Evolutionary conservation across 2,329 filamentous ascomycete genomes (phyloP), one percentile per base, ranked within the genome.

Genomic region (Trichoderma koningii): DNA sequence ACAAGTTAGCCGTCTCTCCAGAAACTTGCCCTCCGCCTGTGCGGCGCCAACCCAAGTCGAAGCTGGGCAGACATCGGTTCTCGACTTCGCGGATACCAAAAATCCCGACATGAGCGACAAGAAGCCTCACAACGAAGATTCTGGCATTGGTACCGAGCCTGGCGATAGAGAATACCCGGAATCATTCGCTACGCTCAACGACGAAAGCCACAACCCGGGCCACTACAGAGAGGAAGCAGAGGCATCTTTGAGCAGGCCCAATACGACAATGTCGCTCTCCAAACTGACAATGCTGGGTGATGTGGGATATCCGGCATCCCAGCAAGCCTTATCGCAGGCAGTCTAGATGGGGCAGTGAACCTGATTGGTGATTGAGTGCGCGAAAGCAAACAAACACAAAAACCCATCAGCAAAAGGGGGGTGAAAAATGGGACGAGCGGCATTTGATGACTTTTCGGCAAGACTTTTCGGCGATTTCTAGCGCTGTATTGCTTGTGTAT

Each of bases 241-340:
- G 10, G 70, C 75, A 21, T 76, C 74, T 52, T 75, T 76, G 57
- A 83, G 83, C 67, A 85, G 79, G 72, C 85, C 87, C 1, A 85
- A 85, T 23, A 84, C 85, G 68, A 89, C 86, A 50, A 80, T 92
- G 71, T 90, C 85, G 30, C 78, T 89, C 12, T 85, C 85, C 66
- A 85, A 86, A 71, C 74, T 88, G 69, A 88, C 85, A 1, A 76
- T 84, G 69, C 77, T 67, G 14, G 71, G 34, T 48, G 56, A 30
- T 7, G 53, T 62, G 14, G 15, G 51, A 19, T 41, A 30, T 17
- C 63, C 47, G 23, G 23, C 56, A 9, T 65, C 68, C 55, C 68
- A 70, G 10, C 73, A 71, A 53, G 64, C 69, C 60, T 56, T 66
- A 38, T 70, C 70, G 17, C 70, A 73, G 41, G 69, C 71, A 55